Base-by-base conservation (phyloP, 139 green algal genomes). In the Klebsormidium nitens region DNA sequence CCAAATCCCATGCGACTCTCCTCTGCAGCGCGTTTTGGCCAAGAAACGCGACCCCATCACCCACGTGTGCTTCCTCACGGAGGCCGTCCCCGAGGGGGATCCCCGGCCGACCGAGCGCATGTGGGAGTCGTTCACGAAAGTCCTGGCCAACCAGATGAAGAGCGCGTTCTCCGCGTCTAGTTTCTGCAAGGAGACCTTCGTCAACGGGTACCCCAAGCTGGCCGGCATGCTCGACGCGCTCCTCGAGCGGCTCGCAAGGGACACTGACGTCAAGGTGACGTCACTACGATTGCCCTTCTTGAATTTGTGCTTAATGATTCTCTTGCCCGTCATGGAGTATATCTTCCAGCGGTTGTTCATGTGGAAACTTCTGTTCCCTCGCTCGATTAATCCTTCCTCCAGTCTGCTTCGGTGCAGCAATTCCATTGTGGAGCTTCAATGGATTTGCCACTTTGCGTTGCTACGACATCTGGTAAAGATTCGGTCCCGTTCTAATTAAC, bases 21-120 rank as follows among this genome's bases (percentile, higher is more conserved):
- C 95, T 81, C 67, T 95, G 69, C 90, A 98, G 81, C 81, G 90
- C 0, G 93, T 98, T 52, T 69, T 96, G 49, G 78, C 79, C 19
- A 96, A 96, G 84, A 98, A 97, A 75, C 84, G 87, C 2, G 93
- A 98, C 78, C 93, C 93, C 2, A 84, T 97, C 1, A 86, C 81
- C 0, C 93, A 97, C 58, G 82, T 87, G 35, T 78, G 87, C n/a
- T 95, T 98, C 74, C 71, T 96, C 44, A 87, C 96, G 47, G 85
- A 87, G 31, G 70, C 95, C 32, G 32, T 83, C 38, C 46, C 76
- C 52, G 61, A 59, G n/a, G 67, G 60, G 2, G 59, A 79, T 11
- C 31, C 44, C 2, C 17, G 49, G 38, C 59, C 55, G 36, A 77
- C 55, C 29, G 79, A 80, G 39, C 28, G 17, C 2, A 76, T 85